Evolutionary conservation across 2,329 filamentous ascomycete species (phyloP).

Genomic region (Colletotrichum echinochloae): DNA sequence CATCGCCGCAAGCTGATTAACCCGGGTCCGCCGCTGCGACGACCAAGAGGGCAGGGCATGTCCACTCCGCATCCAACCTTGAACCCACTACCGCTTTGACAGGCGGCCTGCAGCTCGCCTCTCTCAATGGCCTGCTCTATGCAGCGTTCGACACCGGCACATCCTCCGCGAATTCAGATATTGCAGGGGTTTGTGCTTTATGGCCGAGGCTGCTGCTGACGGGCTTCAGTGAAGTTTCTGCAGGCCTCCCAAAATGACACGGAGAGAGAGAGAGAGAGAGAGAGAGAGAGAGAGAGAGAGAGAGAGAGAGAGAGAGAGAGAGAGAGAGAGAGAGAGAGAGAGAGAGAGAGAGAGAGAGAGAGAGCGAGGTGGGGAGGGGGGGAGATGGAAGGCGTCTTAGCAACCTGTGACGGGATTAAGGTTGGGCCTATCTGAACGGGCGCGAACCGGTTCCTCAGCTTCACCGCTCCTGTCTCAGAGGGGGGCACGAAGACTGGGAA

Average conservation of each 20-base stretch:
- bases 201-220: background rate
- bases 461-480: conserved; percentile 17
- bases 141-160: conserved; percentile 25
- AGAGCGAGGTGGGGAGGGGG: too few species aligned
- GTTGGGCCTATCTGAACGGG: conserved; percentile 2
- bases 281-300: too few species aligned
- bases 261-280: background rate
- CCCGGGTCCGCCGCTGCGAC: background rate
- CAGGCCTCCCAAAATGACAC: background rate
- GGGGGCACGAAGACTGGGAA: background rate
- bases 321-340: too few species aligned
- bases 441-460: background rate
- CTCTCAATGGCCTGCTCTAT: conserved; percentile 33
- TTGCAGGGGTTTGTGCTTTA: conserved; percentile 14
- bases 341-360: background rate
- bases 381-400: background rate
- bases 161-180: conserved; percentile 24
- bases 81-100: conserved; percentile 32
- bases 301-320: too few species aligned
- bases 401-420: background rate
- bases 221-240: background rate
- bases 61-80: background rate
- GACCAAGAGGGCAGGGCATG: background rate
- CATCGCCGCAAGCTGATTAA: background rate
- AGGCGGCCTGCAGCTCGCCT: conserved; percentile 6